phyloP scores from a whole-genome alignment of 441 rosid genomes.

The Viola pubescens region DNA sequence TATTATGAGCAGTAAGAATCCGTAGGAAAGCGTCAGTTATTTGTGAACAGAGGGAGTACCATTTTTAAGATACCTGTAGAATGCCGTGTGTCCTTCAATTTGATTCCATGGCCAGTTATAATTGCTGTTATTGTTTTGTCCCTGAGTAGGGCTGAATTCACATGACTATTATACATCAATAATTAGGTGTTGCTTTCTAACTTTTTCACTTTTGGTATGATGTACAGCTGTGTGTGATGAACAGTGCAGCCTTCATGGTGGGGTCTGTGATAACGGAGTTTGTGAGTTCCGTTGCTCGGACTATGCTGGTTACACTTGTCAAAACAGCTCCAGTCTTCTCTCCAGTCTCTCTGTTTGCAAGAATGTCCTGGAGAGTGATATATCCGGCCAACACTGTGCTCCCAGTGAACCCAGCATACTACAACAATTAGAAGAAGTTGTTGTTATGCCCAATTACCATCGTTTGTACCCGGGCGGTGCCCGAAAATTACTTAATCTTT shows the following conservation, averaged over 20 bases:
- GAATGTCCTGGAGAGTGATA: constrained; percentile 66
- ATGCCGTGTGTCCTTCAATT: too few relatives aligned
- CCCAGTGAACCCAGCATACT: constrained; percentile 85
- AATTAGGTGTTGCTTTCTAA: neutral
- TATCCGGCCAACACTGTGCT: constrained; percentile 85
- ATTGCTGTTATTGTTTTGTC: too few relatives aligned
- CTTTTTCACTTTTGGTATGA: constrained; percentile 12
- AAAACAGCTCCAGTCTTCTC: constrained; percentile 77
- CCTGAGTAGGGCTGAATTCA: too few relatives aligned
- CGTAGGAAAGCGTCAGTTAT: too few relatives aligned
- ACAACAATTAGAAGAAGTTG: constrained; percentile 95
- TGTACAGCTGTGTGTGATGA: constrained; percentile 86
- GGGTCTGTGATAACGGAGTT: constrained; percentile 97
- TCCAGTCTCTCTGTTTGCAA: constrained; percentile 80
- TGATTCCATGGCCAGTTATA: too few relatives aligned
- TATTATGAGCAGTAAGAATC: too few relatives aligned
- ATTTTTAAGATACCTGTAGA: too few relatives aligned
- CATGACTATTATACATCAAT: too few relatives aligned
- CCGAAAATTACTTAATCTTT: constrained; percentile 67
- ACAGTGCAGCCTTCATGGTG: constrained; percentile 98
- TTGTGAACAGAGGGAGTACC: too few relatives aligned
- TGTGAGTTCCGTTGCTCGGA: constrained; percentile 99
- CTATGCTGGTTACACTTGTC: constrained; percentile 96
- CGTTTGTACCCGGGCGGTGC: constrained; percentile 85
- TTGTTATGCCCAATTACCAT: constrained; percentile 92